These are phyloP conservation scores for Zygosaccharomyces siamensis DNA, from an alignment of 805 yeast genomes.

Conservation along the genomic window DNA sequence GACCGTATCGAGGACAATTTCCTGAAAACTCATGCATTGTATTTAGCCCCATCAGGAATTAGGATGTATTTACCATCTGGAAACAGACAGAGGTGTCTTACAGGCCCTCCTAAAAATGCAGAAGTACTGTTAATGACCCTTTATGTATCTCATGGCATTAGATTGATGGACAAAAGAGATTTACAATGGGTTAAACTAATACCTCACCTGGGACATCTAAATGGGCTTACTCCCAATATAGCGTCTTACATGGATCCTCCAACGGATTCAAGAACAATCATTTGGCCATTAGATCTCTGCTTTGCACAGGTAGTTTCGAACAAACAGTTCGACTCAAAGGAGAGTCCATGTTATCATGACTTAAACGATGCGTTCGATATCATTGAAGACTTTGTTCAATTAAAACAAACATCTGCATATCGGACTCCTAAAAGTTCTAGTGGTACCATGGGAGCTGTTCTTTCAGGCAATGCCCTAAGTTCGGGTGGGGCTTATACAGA, in stretches of 20 bases:
- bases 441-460: constrained; percentile 13
- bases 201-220: constrained; percentile 64
- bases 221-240: constrained; percentile 61
- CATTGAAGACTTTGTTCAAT: constrained; percentile 38
- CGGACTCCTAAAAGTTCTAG: constrained; percentile 35
- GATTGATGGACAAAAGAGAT: constrained; percentile 24
- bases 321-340: constrained; percentile 9
- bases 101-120: constrained; percentile 41
- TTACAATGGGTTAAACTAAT: constrained; percentile 60
- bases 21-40: constrained; percentile 38
- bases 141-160: constrained; percentile 36
- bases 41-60: constrained; percentile 54
- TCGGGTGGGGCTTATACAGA: constrained; percentile 34
- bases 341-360: constrained; percentile 13
- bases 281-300: constrained; percentile 73
- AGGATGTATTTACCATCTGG: constrained; percentile 41
- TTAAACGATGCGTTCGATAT: constrained; percentile 35
- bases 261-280: constrained; percentile 49
- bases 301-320: constrained; percentile 44
- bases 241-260: constrained; percentile 51
- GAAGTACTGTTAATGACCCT: constrained; percentile 37
- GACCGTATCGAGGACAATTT: constrained; percentile 18
- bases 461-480: constrained; percentile 30
- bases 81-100: constrained; percentile 35
- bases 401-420: constrained; percentile 38